Conservation (phyloP, 2,329 filamentous ascomycete species). For the Trichoderma atroviride region DNA sequence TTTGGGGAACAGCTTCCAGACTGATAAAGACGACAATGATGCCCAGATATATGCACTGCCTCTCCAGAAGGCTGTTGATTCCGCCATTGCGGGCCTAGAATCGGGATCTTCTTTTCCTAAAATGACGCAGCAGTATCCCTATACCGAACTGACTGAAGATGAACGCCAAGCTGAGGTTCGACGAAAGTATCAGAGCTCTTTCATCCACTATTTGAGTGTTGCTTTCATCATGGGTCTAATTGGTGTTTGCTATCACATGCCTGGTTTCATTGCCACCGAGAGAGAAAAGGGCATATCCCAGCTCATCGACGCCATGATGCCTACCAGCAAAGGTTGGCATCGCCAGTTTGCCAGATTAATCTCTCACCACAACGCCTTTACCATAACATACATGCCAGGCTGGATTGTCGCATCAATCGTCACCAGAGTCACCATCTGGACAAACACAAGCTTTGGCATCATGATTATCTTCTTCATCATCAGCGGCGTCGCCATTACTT, state of each 20-base stretch:
- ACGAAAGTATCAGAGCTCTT: conserved; percentile 62
- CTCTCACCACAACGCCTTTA: conserved; percentile 68
- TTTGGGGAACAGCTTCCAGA: conserved; percentile 58
- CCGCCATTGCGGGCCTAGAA: conserved; percentile 52
- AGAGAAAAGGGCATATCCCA: conserved; percentile 72
- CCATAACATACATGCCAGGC: conserved; percentile 61
- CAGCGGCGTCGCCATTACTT: conserved; percentile 71
- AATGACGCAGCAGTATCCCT: conserved; percentile 37
- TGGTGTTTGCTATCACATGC: conserved; percentile 71
- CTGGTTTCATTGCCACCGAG: conserved; percentile 70
- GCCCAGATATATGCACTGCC: conserved; percentile 68
- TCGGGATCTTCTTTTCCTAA: conserved; percentile 34
- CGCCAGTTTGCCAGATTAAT: conserved; percentile 45
- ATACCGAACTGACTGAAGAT: conserved; percentile 44
- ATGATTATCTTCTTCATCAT: conserved; percentile 72
- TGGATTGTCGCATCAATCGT: conserved; percentile 47
- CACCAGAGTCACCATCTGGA: conserved; percentile 34
- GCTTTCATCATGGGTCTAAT: conserved; percentile 71
- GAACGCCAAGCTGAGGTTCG: conserved; percentile 60
- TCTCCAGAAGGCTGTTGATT: conserved; percentile 69
- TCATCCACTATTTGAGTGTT: conserved; percentile 67
- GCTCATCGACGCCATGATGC: conserved; percentile 75
- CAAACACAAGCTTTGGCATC: conserved; percentile 59
- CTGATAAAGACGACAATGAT: conserved; percentile 61
- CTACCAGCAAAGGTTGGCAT: conserved; percentile 58